Conservation (phyloP, 345 rosid genomes). For the Lenwebbia sp. region DNA sequence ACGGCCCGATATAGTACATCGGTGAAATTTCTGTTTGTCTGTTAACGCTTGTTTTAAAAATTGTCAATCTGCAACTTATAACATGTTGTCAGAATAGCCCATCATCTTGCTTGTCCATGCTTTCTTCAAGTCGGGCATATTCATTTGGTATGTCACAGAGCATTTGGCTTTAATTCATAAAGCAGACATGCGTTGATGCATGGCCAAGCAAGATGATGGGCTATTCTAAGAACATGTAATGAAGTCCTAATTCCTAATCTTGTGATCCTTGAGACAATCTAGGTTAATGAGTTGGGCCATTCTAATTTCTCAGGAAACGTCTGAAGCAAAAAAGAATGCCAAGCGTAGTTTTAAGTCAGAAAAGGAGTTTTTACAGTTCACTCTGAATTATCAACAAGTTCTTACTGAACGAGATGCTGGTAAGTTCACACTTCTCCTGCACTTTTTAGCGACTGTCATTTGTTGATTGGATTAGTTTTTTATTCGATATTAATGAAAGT, state of each 20-base stretch:
- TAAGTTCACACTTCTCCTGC: slow-evolving; percentile 11
- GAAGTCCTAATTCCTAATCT: background rate
- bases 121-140: background rate
- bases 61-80: background rate
- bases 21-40: background rate
- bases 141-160: background rate
- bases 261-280: background rate
- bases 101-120: background rate
- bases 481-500: background rate
- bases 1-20: background rate
- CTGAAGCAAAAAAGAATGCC: slow-evolving; percentile 59
- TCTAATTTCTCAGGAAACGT: slow-evolving; percentile 33
- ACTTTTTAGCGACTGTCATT: background rate
- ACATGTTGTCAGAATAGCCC: background rate
- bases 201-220: background rate
- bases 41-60: background rate
- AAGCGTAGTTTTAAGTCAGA: slow-evolving; percentile 64
- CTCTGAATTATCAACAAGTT: slow-evolving; percentile 87
- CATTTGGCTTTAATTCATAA: background rate
- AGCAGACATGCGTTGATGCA: background rate
- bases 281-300: background rate
- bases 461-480: background rate
- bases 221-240: background rate
- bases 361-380: slow-evolving; percentile 74
- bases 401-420: slow-evolving; percentile 82